These are phyloP conservation scores for Mycena sp. DNA, from an alignment of 1,284 basidiomycete genomes.

Conservation along the genomic window DNA sequence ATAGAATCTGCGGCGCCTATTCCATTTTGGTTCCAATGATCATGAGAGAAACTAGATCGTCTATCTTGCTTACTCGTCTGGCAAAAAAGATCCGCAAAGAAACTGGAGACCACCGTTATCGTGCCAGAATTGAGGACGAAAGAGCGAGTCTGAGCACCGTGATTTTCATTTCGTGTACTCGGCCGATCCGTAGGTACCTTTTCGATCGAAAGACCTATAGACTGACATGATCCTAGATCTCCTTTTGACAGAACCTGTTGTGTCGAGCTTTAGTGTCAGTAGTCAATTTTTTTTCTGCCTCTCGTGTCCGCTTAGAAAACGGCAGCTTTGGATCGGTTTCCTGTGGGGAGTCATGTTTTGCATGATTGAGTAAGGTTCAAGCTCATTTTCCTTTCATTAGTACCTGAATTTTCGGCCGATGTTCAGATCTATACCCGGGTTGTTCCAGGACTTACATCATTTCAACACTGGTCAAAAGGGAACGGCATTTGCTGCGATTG, in stretches of 20 bases:
- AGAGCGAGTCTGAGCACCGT: constrained; percentile 55
- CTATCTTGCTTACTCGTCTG: constrained; percentile 67
- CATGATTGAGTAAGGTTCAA: constrained; percentile 67
- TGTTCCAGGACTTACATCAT: constrained; percentile 68
- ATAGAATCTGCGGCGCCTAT: constrained; percentile 56
- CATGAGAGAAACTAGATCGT: constrained; percentile 71
- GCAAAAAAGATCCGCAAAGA: constrained; percentile 69
- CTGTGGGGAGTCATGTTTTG: constrained; percentile 83
- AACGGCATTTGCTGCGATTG: constrained; percentile 64
- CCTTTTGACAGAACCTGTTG: constrained; percentile 79
- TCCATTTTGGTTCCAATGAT: constrained; percentile 55
- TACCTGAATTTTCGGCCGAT: neutral
- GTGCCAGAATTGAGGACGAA: constrained; percentile 72
- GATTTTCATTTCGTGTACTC: constrained; percentile 73
- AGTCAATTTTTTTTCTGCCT: constrained; percentile 4
- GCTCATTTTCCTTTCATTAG: neutral
- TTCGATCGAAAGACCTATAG: neutral
- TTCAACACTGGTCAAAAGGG: constrained; percentile 76
- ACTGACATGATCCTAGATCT: constrained; percentile 52
- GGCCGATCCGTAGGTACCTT: constrained; percentile 69
- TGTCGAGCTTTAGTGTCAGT: constrained; percentile 75
- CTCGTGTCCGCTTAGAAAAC: constrained; percentile 1
- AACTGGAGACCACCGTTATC: constrained; percentile 68
- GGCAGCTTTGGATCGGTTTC: constrained; percentile 78
- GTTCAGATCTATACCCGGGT: constrained; percentile 65